phyloP scores from a whole-genome alignment of 2,329 filamentous ascomycete genomes.

The Geosmithia morbida region DNA sequence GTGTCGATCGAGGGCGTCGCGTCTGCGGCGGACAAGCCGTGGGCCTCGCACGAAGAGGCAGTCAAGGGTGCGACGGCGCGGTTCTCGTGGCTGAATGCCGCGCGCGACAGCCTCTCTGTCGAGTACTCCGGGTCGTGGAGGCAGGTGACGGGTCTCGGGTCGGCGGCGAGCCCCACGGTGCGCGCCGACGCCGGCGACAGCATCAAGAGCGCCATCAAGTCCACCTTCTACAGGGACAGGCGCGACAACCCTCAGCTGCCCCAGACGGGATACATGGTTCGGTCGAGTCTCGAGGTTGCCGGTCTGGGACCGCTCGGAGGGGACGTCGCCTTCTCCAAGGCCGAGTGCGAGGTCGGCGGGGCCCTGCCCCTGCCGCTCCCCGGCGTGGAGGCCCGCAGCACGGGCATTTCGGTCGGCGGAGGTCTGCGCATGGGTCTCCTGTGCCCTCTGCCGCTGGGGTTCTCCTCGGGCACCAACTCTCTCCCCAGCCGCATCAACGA shows the following conservation, averaged over 20 bases:
- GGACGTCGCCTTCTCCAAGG: slow-evolving; percentile 88
- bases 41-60: slow-evolving; percentile 88
- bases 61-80: slow-evolving; percentile 65
- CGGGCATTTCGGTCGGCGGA: slow-evolving; percentile 69
- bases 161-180: slow-evolving; percentile 66
- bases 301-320: slow-evolving; percentile 72
- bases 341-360: slow-evolving; percentile 69
- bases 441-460: slow-evolving; percentile 62
- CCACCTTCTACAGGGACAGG: slow-evolving; percentile 66
- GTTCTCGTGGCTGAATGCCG: slow-evolving; percentile 55
- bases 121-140: slow-evolving; percentile 76
- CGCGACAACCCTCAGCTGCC: slow-evolving; percentile 80
- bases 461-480: slow-evolving; percentile 31
- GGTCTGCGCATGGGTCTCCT: slow-evolving; percentile 72
- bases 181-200: slow-evolving; percentile 78
- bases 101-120: slow-evolving; percentile 59
- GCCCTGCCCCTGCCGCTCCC: slow-evolving; percentile 63
- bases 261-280: slow-evolving; percentile 65
- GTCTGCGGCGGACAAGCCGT: slow-evolving; percentile 76
- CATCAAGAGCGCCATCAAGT: slow-evolving; percentile 75
- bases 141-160: slow-evolving; percentile 67
- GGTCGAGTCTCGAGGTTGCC: slow-evolving; percentile 69
- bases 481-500: slow-evolving; percentile 75
- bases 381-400: slow-evolving; percentile 46
- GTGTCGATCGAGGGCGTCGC: slow-evolving; percentile 68